Percentiles rank a stretch among this genome's conserved stretches.
Conservation (phyloP, 495 filamentous ascomycete genomes). For the Patellaria atrata region DNA sequence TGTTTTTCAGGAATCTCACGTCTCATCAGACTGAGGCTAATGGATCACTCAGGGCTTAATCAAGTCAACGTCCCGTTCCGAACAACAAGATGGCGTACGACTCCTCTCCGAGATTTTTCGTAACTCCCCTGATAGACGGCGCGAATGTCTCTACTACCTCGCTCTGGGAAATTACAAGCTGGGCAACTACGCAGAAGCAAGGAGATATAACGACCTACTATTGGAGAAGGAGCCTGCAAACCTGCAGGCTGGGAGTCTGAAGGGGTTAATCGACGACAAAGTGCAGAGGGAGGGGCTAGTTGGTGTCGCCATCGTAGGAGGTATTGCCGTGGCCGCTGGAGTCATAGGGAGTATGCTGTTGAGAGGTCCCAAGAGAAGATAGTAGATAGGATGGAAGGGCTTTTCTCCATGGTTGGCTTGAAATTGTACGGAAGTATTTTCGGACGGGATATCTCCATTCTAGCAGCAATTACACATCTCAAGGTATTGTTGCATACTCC, state of each 20-base stretch:
- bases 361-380: slow-evolving; percentile 46
- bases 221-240: slow-evolving; percentile 81
- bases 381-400: slow-evolving; percentile 1
- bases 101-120: slow-evolving; percentile 96
- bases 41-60: slow-evolving; percentile 60
- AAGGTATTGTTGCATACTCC: no score
- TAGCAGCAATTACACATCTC: no score
- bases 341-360: slow-evolving; percentile 78
- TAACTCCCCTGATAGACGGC: slow-evolving; percentile 71
- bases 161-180: slow-evolving; percentile 95
- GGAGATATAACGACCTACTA: slow-evolving; percentile 84
- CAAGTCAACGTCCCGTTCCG: slow-evolving; percentile 66
- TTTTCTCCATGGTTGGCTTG: neutral
- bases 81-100: slow-evolving; percentile 91
- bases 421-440: slow-evolving; percentile 3
- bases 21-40: slow-evolving; percentile 1
- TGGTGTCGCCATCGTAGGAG: slow-evolving; percentile 93
- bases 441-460: neutral
- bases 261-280: slow-evolving; percentile 82
- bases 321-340: slow-evolving; percentile 84
- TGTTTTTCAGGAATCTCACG: slow-evolving; percentile 10
- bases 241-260: slow-evolving; percentile 73
- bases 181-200: slow-evolving; percentile 88
- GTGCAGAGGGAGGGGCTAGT: slow-evolving; percentile 86
- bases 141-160: slow-evolving; percentile 96